Evolutionary conservation across 2,329 filamentous ascomycete genomes (phyloP).

Genomic region (Colletotrichum eremochloae): DNA sequence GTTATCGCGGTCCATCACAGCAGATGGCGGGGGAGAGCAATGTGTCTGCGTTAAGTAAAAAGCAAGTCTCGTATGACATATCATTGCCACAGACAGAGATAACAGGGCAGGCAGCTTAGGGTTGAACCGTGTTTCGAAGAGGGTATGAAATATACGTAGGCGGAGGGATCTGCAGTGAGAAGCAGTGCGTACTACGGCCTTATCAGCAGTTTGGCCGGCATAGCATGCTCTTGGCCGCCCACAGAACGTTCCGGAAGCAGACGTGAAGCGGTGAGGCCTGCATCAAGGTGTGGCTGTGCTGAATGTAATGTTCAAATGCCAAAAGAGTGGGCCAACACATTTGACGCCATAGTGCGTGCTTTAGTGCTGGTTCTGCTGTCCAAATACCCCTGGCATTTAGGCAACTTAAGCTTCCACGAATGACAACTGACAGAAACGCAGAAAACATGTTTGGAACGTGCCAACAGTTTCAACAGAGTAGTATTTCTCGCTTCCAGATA

Average conservation of each 20-base stretch:
- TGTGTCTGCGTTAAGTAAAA: background rate
- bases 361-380: background rate
- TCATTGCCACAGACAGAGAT: background rate
- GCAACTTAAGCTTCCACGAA: background rate
- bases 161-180: background rate
- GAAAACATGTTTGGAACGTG: background rate
- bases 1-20: background rate
- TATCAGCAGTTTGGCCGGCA: no score
- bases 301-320: background rate
- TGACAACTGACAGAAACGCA: background rate
- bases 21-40: background rate
- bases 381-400: background rate
- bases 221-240: background rate
- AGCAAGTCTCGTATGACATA: background rate
- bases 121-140: no score
- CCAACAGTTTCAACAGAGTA: background rate
- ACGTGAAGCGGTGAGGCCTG: background rate
- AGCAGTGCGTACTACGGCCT: background rate
- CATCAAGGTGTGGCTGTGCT: background rate
- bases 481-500: background rate
- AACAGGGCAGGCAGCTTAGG: background rate
- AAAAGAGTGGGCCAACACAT: no score
- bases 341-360: background rate
- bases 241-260: background rate
- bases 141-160: no score